These are phyloP conservation scores for Mariannaea sp. DNA, from an alignment of 2,329 filamentous ascomycete species.

Conservation along the genomic window DNA sequence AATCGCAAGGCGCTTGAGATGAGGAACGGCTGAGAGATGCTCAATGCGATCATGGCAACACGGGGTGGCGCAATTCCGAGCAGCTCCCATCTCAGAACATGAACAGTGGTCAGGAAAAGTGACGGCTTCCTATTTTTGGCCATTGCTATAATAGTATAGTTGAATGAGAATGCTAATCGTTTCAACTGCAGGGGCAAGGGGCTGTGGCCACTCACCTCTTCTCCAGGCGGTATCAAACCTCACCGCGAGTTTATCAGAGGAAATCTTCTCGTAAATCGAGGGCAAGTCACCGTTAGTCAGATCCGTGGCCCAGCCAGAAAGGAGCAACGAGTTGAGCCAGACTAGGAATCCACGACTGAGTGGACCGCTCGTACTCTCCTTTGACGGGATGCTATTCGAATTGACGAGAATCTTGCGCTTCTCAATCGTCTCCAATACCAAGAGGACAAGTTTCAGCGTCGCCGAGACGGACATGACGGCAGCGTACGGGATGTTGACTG, in stretches of 20 bases:
- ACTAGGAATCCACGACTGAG: constrained; percentile 41
- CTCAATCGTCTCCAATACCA: constrained; percentile 40
- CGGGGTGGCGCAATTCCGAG: constrained; percentile 36
- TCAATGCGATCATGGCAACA: constrained; percentile 37
- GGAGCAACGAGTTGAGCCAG: constrained; percentile 51
- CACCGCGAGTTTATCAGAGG: constrained; percentile 35
- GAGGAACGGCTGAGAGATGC: constrained; percentile 41
- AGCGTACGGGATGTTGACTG: constrained; percentile 32
- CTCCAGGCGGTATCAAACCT: constrained; percentile 34
- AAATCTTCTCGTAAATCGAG: constrained; percentile 39
- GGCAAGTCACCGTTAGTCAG: constrained; percentile 39
- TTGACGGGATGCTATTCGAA: constrained; percentile 49
- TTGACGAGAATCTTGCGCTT: constrained; percentile 43
- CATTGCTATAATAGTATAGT: constrained; percentile 12
- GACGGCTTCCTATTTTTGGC: constrained; percentile 31
- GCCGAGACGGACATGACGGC: constrained; percentile 32
- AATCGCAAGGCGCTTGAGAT: constrained; percentile 38
- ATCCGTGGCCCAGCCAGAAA: constrained; percentile 50
- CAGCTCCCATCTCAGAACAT: constrained; percentile 40
- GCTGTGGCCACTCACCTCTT: constrained; percentile 20
- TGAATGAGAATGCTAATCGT: not conserved
- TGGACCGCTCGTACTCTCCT: constrained; percentile 53
- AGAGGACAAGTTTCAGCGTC: constrained; percentile 32
- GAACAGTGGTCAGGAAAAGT: constrained; percentile 35
- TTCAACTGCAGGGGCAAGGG: too few relatives aligned